Base-by-base conservation (phyloP, 805 yeast genomes). In the Hanseniaspora valbyensis region DNA sequence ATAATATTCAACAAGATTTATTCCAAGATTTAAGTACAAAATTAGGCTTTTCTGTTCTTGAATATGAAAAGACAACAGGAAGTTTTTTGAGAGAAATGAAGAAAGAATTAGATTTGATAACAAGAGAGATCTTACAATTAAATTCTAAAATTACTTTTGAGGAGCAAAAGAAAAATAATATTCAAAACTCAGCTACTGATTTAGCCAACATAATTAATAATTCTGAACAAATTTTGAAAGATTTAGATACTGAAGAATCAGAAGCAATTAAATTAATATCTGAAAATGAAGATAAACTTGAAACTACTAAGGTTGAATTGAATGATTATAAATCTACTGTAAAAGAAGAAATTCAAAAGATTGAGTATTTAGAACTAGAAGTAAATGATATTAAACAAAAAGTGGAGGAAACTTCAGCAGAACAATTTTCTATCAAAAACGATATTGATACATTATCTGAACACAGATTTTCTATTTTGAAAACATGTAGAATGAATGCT, bases 401-500 rank as follows among this genome's bases (percentile, higher is more conserved):
- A 26, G 56, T 62, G 18, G 67, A 66, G 36, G 56, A 39, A 13
- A 59, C 38, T 54, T 61, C 55, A 66, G 71, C 59, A 61, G 67
- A 55, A 54, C 70, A 42, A 19, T 66, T 69, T 3, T 62, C 61
- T 7, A 56, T 69, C 5, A 80, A 78, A 56, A 86, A 79, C 55
- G 72, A 71, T 24, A 57, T 76, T 6, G 78, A 80, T 36, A 74
- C 74, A 52, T 58, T 70, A 4, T 77, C 74, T 53, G 60, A 76
- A 29, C 84, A 79, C 44, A 74, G 81, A 58, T 66, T 77, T 8
- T 74, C 76, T 54, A 67, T 77, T 18, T 69, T 88, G 53, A 78
- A 80, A 55, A 78, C 76, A 55, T 84, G 95, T 65, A 85, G 83
- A 58, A 73, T 89, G 53, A 84, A 84, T 49, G 81, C 76, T 51